These are phyloP conservation scores for Castanopsis chinensis DNA, from an alignment of 306 rosid species.

Conservation along the genomic window DNA sequence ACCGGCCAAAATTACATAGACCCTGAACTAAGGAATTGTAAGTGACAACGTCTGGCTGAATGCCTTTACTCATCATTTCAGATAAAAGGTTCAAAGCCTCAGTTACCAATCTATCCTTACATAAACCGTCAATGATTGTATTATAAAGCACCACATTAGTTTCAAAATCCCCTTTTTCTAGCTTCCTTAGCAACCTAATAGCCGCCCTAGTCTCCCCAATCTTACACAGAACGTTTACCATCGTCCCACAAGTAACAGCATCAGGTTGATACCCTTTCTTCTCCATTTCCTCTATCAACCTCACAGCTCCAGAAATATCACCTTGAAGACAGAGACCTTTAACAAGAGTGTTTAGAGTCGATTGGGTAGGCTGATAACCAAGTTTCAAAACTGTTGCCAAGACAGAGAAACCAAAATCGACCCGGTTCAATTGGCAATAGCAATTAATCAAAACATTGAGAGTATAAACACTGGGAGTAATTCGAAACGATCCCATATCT, in stretches of 20 bases:
- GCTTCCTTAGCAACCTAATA: background rate
- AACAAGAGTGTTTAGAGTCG: too few relatives aligned
- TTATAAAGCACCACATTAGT: background rate
- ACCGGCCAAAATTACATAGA: conserved; percentile 8
- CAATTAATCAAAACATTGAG: too few relatives aligned
- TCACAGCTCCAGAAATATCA: too few relatives aligned
- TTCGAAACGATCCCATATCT: too few relatives aligned
- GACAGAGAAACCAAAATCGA: too few relatives aligned
- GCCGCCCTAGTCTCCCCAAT: background rate
- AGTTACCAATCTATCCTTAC: background rate
- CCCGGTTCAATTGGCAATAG: too few relatives aligned
- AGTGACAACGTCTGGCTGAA: conserved; percentile 16
- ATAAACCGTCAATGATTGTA: background rate
- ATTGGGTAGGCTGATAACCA: too few relatives aligned
- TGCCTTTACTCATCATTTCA: background rate
- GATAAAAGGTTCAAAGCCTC: conserved; percentile 4
- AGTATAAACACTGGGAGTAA: too few relatives aligned
- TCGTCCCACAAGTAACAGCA: too few relatives aligned
- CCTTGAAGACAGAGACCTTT: too few relatives aligned
- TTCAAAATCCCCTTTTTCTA: background rate
- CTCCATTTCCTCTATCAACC: background rate
- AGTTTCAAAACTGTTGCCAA: too few relatives aligned
- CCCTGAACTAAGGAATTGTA: conserved; percentile 41
- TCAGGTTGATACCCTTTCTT: conserved; percentile 1
- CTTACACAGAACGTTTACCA: too few relatives aligned